phyloP scores from a whole-genome alignment of 1,284 basidiomycete genomes.

The Heterobasidion parviporum region DNA sequence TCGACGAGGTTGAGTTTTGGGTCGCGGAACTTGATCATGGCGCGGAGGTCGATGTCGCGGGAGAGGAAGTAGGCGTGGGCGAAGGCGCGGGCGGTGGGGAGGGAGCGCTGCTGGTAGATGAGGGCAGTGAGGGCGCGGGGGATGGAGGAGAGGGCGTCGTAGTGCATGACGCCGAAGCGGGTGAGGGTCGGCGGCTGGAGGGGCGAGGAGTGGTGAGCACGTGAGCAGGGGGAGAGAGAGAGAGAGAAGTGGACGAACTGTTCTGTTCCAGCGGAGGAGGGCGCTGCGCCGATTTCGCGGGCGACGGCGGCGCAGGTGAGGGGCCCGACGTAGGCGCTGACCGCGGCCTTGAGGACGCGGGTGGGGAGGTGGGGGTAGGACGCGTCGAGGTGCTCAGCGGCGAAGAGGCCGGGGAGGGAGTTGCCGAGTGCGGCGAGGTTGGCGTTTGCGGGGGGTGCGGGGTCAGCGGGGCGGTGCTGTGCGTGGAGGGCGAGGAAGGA shows the following conservation, averaged over 20 bases:
- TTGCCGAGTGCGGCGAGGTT: slow-evolving; percentile 81
- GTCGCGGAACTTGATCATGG: slow-evolving; percentile 85
- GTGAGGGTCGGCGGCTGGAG: slow-evolving; percentile 38
- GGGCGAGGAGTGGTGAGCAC: neutral
- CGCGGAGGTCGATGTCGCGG: slow-evolving; percentile 73
- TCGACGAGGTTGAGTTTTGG: slow-evolving; percentile 76
- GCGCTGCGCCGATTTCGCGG: slow-evolving; percentile 69
- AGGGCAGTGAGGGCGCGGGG: slow-evolving; percentile 72
- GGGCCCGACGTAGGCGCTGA: slow-evolving; percentile 88
- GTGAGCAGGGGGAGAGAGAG: neutral
- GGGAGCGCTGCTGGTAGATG: slow-evolving; percentile 71
- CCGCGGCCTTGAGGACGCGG: slow-evolving; percentile 81
- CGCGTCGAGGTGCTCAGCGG: slow-evolving; percentile 77
- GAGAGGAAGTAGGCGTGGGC: slow-evolving; percentile 81
- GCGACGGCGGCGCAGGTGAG: slow-evolving; percentile 79
- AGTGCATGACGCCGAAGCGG: slow-evolving; percentile 47
- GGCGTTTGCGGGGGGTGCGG: slow-evolving; percentile 61
- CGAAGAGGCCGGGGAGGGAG: slow-evolving; percentile 85
- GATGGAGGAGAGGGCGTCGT: slow-evolving; percentile 71
- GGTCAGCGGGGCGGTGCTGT: slow-evolving; percentile 42
- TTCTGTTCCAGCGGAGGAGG: slow-evolving; percentile 67
- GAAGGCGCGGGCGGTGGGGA: slow-evolving; percentile 74
- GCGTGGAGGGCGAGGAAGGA: slow-evolving; percentile 57
- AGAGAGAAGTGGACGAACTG: slow-evolving; percentile 31
- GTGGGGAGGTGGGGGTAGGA: slow-evolving; percentile 90